These are phyloP conservation scores for Aspergillus sp. DNA, from an alignment of 2,329 filamentous ascomycete species.

Conservation along the genomic window DNA sequence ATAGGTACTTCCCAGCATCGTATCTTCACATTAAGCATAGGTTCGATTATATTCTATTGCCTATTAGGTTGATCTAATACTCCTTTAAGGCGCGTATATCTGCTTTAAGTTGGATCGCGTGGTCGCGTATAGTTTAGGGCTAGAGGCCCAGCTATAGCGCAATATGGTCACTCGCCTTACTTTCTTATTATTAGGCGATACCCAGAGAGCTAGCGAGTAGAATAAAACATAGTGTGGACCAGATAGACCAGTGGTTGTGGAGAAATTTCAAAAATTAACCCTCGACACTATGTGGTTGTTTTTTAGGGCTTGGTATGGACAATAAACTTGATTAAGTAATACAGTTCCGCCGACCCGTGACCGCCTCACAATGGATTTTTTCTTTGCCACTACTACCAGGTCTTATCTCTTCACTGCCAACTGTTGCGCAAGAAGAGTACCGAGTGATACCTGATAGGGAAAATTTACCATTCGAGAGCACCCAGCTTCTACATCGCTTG, in stretches of 20 bases:
- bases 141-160: constrained; percentile 12
- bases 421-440: too few species aligned
- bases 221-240: constrained; percentile 7
- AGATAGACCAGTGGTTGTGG: constrained; percentile 1
- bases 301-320: too few species aligned
- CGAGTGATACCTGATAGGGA: too few species aligned
- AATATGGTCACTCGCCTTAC: constrained; percentile 24
- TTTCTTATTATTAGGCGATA: not conserved
- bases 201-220: not conserved
- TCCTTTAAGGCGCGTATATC: not conserved
- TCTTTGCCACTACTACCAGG: too few species aligned
- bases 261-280: not conserved
- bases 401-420: too few species aligned
- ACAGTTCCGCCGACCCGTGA: too few species aligned
- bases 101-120: not conserved
- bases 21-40: too few species aligned
- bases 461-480: too few species aligned
- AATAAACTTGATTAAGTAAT: too few species aligned
- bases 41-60: not conserved
- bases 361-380: too few species aligned
- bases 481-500: too few species aligned
- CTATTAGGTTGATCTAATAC: not conserved
- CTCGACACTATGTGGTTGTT: not conserved
- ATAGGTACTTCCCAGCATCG: too few species aligned
- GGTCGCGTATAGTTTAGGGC: not conserved